These are phyloP conservation scores for Alternaria rosae DNA, from an alignment of 2,329 filamentous ascomycete genomes.

Conservation along the genomic window DNA sequence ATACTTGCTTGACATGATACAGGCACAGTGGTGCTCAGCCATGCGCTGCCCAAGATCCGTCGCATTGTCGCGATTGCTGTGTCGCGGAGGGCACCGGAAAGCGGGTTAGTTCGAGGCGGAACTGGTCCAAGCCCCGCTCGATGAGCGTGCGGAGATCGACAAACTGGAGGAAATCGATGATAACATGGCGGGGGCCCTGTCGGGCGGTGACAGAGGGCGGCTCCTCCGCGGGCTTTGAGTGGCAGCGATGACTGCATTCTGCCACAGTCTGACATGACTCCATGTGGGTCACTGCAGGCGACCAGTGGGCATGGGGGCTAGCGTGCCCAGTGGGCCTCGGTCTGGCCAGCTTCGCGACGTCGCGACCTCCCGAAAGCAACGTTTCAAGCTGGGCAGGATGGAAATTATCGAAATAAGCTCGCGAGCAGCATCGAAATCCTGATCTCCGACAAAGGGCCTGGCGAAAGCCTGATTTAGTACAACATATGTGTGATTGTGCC, in stretches of 20 bases:
- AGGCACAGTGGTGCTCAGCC: constrained; percentile 18
- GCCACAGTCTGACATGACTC: constrained; percentile 33
- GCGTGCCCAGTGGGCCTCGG: constrained; percentile 16
- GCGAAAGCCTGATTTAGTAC: not conserved
- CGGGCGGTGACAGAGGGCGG: constrained; percentile 29
- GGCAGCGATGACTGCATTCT: constrained; percentile 30
- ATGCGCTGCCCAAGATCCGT: constrained; percentile 16
- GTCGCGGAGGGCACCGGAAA: constrained; percentile 20
- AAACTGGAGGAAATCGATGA: constrained; percentile 36
- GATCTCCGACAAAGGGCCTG: not conserved
- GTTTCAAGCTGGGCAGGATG: constrained; percentile 29
- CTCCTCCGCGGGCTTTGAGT: constrained; percentile 18
- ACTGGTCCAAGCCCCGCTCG: constrained; percentile 20
- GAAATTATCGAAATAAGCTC: constrained; percentile 8
- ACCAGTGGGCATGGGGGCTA: constrained; percentile 31
- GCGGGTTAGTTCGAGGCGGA: constrained; percentile 22
- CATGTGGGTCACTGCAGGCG: constrained; percentile 33
- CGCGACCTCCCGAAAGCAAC: constrained; percentile 13
- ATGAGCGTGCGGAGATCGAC: constrained; percentile 32
- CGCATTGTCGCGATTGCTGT: constrained; percentile 22
- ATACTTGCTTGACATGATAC: constrained; percentile 15
- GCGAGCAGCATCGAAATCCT: constrained; percentile 10
- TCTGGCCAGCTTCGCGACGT: constrained; percentile 28
- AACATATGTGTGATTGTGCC: not conserved
- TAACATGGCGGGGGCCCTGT: constrained; percentile 6